Base-by-base conservation (phyloP, 257 asterid species). In the Euphrasia confusa region DNA sequence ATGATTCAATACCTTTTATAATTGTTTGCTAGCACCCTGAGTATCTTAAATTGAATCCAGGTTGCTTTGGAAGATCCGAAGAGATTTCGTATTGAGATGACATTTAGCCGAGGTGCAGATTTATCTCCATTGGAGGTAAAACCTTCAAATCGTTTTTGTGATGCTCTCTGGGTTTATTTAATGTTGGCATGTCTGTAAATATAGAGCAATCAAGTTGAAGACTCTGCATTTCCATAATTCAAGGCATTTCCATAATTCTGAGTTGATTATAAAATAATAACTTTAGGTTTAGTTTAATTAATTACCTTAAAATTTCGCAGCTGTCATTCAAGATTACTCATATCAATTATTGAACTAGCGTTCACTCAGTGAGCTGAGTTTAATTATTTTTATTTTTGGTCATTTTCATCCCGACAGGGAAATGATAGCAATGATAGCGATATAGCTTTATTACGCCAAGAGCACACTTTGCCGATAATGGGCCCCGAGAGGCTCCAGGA, bases 401-500 rank as follows among this genome's bases (percentile, higher is more conserved):
- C 8, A 3, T 40, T 17, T 70, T 56, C 61, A 35, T 57, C 75
- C 21, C 21, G 0, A 50, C 87, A 92, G 95, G 71, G 83, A 72
- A 63, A 80, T 12, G 96, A 85, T 47, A 47, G 53, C 14, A 47
- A 11, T 47, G 53, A 47, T 57, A 72, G 78, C 4, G 92, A 82
- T 75, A 97, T 88, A 53, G 83, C 84, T 27, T 76, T 96, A 3
- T 71, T 84, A 76, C 96, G 81, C 52, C 99, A 83, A 67, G 99
- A 93, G 77, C 99, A 93, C 78, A 89, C 96, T 2, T 66, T 93
- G 77, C 99, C 99, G 17, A 93, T 93, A 67, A 93, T 82, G 96
- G 99, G 97, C 18, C 99, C 99, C 0, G 97, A 93, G 82, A 87
- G 99, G 77, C 84, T 93, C 74, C 99, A 93, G 72, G 99, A 93